Conservation (phyloP, 495 filamentous ascomycete species). For the Penicillium daleae region DNA sequence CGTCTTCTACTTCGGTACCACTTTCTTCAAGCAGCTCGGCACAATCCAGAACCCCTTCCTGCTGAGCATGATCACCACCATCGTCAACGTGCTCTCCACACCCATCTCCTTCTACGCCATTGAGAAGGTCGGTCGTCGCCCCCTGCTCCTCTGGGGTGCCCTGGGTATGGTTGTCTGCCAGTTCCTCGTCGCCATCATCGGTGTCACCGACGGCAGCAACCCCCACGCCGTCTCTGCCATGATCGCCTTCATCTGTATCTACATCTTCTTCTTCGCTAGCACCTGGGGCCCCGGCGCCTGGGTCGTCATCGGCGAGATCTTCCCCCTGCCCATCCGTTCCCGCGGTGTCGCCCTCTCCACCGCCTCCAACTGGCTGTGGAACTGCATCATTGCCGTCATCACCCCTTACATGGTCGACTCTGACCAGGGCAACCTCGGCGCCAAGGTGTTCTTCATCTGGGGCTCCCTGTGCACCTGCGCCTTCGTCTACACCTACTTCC, state of each 20-base stretch:
- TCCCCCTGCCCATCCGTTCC: conserved; percentile 80
- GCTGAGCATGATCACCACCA: conserved; percentile 77
- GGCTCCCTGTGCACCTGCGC: conserved; percentile 67
- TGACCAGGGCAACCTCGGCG: conserved; percentile 68
- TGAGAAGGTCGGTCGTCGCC: conserved; percentile 79
- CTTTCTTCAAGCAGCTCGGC: conserved; percentile 71
- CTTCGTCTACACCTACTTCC: conserved; percentile 76
- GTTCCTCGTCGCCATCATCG: conserved; percentile 81
- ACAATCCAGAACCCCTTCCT: conserved; percentile 77
- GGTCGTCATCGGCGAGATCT: conserved; percentile 88
- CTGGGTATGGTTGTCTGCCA: conserved; percentile 82
- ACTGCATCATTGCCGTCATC: conserved; percentile 72
- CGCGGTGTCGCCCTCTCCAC: conserved; percentile 80
- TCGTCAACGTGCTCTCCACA: conserved; percentile 84
- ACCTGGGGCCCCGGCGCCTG: conserved; percentile 78
- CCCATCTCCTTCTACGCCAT: conserved; percentile 82
- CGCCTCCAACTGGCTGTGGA: conserved; percentile 89
- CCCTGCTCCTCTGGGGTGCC: conserved; percentile 79
- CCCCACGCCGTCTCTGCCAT: conserved; percentile 61
- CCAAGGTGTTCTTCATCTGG: conserved; percentile 88
- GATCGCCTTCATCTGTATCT: conserved; percentile 78
- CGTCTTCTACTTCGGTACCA: conserved; percentile 88
- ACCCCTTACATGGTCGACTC: conserved; percentile 78
- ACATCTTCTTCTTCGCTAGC: conserved; percentile 75
- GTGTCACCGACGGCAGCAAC: conserved; percentile 59